Base-by-base conservation (phyloP, 73 alveolate species). In the Paramecium sonneborni region DNA sequence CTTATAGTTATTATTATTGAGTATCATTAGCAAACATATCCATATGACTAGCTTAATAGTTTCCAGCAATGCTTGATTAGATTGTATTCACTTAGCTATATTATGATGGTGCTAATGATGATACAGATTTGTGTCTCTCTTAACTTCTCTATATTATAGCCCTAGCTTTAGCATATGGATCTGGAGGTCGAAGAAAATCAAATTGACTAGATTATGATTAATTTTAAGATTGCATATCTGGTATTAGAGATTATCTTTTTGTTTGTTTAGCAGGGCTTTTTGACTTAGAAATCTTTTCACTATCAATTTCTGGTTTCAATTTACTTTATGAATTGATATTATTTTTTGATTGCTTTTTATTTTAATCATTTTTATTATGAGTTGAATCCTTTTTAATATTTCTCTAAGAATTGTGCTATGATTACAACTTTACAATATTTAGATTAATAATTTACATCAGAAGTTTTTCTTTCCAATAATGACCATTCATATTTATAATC, bases 121-220 rank as follows among this genome's bases (percentile, higher is more conserved):
- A 79, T 39, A 79, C 90, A 24, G 90, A 79, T 44, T 79, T 79
- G 14, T 79, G 90, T 46, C 90, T 79, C 6, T 79, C 90, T 44
- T 79, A 43, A 79, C 76, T 79, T 79, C 90, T 39, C 41, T 79
- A 46, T 3, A 79, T 39, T 10, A 79, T 43, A 1, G 69, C 69
- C 24, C 32, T 79, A 79, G 76, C 90, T 12, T 79, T 79, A 43
- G 90, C 69, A 79, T 79, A 79, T 10, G 90, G 90, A 79, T 79
- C 90, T 43, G 90, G 90, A 21, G 74, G 69, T 14, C 90, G 69
- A 23, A 79, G 55, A 46, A 79, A 79, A 79, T 79, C 90, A 79
- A 79, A 79, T 79, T 79, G 55, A 35, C 58, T 35, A 11, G 90
- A 79, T 23, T 79, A 46, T 20, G 43, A 20, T 79, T 28, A 23